Conservation (phyloP, 1,139 yeast species). For the Taphrina confusa region DNA sequence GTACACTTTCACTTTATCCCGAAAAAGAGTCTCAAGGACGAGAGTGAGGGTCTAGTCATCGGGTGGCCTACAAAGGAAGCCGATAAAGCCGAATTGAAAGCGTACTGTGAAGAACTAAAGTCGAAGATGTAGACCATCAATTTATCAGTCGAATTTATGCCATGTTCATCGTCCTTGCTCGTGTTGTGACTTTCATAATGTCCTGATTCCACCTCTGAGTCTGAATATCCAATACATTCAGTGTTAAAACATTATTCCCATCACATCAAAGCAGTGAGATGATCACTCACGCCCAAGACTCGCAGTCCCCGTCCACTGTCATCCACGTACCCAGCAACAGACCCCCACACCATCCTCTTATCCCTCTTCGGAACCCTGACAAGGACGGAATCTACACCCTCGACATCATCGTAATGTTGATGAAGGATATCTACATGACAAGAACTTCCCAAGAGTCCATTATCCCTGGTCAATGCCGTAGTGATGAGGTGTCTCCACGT, state of each 20-base stretch:
- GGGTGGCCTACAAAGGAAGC: constrained; percentile 85
- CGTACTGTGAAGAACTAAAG: constrained; percentile 28
- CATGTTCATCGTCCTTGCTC: too few relatives aligned
- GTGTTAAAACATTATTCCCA: too few relatives aligned
- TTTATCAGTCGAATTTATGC: too few relatives aligned
- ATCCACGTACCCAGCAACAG: constrained; percentile 11
- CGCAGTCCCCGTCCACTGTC: constrained; percentile 5
- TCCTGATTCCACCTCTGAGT: too few relatives aligned
- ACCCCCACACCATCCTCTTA: constrained; percentile 10
- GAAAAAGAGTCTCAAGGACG: constrained; percentile 55
- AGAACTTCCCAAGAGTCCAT: constrained; percentile 17
- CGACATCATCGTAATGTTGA: background rate
- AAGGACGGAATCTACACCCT: background rate
- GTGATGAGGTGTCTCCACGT: constrained; percentile 16
- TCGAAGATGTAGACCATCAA: constrained; percentile 14
- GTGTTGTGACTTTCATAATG: too few relatives aligned
- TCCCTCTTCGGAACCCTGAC: constrained; percentile 5
- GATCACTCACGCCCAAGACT: constrained; percentile 11
- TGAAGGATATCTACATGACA: constrained; percentile 18
- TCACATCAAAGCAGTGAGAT: constrained; percentile 16
- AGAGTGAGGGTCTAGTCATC: constrained; percentile 69
- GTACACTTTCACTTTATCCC: constrained; percentile 97
- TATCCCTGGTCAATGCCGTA: constrained; percentile 8
- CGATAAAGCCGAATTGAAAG: constrained; percentile 29
- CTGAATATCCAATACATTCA: too few relatives aligned